phyloP scores from a whole-genome alignment of 192 early-diverging fungal genomes.

The Coemansia sp. region DNA sequence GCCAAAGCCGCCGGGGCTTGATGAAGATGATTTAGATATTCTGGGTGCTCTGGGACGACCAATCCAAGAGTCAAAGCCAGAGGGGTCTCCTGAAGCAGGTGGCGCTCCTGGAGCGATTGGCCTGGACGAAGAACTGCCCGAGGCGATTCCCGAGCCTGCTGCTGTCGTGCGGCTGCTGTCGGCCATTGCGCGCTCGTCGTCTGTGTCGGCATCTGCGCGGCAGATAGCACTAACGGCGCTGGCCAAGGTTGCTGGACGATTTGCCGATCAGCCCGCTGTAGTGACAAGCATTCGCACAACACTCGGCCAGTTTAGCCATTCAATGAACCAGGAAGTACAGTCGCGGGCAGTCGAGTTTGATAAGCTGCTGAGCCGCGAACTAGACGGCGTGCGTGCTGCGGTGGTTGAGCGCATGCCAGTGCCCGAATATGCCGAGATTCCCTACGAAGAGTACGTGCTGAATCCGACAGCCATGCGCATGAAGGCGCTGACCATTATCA shows the following conservation, averaged over 20 bases:
- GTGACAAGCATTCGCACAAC: conserved; percentile 56
- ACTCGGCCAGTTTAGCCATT: conserved; percentile 61
- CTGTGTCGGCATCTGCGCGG: conserved; percentile 71
- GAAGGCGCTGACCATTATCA: conserved; percentile 34
- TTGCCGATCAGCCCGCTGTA: conserved; percentile 47
- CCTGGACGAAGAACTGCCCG: conserved; percentile 30
- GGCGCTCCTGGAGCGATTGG: conserved; percentile 3
- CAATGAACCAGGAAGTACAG: conserved; percentile 90
- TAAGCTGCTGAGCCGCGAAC: conserved; percentile 65
- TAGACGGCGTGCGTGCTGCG: conserved; percentile 67
- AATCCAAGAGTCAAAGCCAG: neutral
- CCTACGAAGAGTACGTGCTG: conserved; percentile 48
- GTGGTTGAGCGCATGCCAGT: conserved; percentile 95
- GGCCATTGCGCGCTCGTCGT: conserved; percentile 74
- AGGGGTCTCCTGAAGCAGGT: neutral
- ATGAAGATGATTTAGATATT: conserved; percentile 44
- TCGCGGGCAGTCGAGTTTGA: conserved; percentile 90
- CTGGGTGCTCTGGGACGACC: conserved; percentile 43
- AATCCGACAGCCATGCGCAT: conserved; percentile 55
- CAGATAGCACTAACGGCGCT: conserved; percentile 85
- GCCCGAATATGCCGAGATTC: conserved; percentile 58
- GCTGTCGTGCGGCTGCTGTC: conserved; percentile 75
- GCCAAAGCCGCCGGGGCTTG: conserved; percentile 17
- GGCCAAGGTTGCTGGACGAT: conserved; percentile 84
- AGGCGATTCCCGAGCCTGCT: conserved; percentile 55